Evolutionary conservation across 495 filamentous ascomycete genomes (phyloP), one percentile per base, ranked within the genome.

Genomic region (Xylaria scruposa): DNA sequence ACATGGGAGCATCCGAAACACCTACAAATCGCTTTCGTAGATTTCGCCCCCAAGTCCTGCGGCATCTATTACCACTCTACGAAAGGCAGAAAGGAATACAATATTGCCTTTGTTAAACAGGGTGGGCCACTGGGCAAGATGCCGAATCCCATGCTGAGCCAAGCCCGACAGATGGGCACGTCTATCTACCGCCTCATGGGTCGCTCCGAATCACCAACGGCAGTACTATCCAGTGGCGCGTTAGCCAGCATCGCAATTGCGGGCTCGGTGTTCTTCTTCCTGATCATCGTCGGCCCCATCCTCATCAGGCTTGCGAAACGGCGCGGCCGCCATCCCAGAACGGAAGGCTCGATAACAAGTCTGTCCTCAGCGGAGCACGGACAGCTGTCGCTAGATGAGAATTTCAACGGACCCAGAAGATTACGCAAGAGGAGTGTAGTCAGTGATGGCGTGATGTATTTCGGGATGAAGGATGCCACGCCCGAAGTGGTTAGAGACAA

Each of bases 241-340:
- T 72, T 79, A 69, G 71, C 65, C 17, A 76, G 74, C 10, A 76
- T 79, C 38, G 72, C 74, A 1, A 38, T 79, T n/a, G 77, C 60
- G 13, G 76, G 77, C 19, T 76, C 77, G 31, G 74, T 70, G 12
- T 5, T 78, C 1, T 54, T 79, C 9, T 78, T 78, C 74, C 68
- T 73, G 9, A 68, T 69, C 7, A 42, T 79, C 31, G 73, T 74
- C 33, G 70, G 54, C 10, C 65, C 49, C 1, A 1, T 77, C 17
- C 63, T 78, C 0, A 33, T 79, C 13, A 72, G 72, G 29, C 68
- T 76, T 4, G 72, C 76, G 29, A 74, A 68, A 56, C 67, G 73
- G 38, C 71, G 58, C 36, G 59, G 70, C 1, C 63, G 56, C 5
- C 70, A 53, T 12, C 69, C 61, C 49, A 53, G 0, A 6, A 68